Base-by-base conservation (phyloP, 1,139 yeast species). In the Yamadazyma dushanensis region DNA sequence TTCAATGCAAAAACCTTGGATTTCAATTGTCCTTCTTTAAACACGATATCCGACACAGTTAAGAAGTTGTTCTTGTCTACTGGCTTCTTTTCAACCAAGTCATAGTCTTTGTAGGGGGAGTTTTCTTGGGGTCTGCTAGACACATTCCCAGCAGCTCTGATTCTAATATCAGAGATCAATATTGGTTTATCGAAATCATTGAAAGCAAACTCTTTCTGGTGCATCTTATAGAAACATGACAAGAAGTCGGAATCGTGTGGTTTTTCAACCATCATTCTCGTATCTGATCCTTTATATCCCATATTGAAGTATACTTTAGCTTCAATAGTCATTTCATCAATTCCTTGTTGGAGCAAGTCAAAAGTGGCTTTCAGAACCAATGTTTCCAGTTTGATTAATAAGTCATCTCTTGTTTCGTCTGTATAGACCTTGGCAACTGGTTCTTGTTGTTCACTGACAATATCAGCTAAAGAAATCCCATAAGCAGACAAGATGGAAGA, bases 201-300 rank as follows among this genome's bases (percentile, higher is more conserved):
- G 53, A 84, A 84, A 0, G 90, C 90, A 61, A 83, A 84, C 53
- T 84, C 90, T 40, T 76, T 71, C 45, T 71, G 65, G 53, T 84
- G 92, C 37, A 68, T 59, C 6, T 61, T 57, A 29, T 71, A 56
- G 51, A 80, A 80, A 34, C 57, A 46, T 26, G 59, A 57, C 29
- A 66, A 57, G 48, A 62, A 56, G 5, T 44, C 50, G 20, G 43
- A 43, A 16, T 47, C 57, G 4, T 44, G 54, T 6, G 59, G 54
- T 42, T 43, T 31, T 35, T 38, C 45, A 29, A 52, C 43, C 51
- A 50, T 53, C 32, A 44, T 35, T 29, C 51, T 43, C 3, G 57
- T 47, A 31, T 53, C 57, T 3, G 54, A 48, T 9, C 56, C 57
- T 33, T 47, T 49, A 35, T 53, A 53, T 7, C 54, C 55, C 55